Percentiles rank a stretch among this genome's conserved stretches.
Conservation (phyloP, 2,329 filamentous ascomycete genomes). For the Microcyclosporella mali region DNA sequence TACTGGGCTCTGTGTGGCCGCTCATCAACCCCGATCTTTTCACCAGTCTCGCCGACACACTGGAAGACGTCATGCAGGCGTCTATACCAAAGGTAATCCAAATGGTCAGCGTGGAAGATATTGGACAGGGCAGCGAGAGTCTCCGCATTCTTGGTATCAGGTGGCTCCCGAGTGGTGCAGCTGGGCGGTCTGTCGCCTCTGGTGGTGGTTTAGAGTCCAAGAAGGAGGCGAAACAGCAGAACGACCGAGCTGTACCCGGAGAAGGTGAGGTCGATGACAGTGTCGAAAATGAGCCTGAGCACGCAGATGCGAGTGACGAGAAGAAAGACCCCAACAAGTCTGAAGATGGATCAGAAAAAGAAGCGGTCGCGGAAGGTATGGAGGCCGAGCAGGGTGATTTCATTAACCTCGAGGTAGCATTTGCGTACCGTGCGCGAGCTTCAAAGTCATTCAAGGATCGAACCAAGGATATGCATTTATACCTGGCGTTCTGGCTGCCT, state of each 20-base stretch:
- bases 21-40: constrained; percentile 72
- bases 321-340: constrained; percentile 16
- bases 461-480: constrained; percentile 66
- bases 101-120: constrained; percentile 70
- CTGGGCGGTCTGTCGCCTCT: constrained; percentile 53
- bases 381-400: constrained; percentile 73
- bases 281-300: constrained; percentile 30
- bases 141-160: constrained; percentile 64
- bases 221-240: constrained; percentile 41
- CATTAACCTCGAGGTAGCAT: constrained; percentile 68
- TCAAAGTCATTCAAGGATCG: constrained; percentile 54
- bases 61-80: constrained; percentile 77
- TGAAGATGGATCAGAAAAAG: constrained; percentile 21
- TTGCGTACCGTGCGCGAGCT: constrained; percentile 63
- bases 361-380: constrained; percentile 53
- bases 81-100: constrained; percentile 62
- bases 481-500: constrained; percentile 59
- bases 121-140: constrained; percentile 67
- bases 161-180: constrained; percentile 67
- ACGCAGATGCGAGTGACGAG: constrained; percentile 34
- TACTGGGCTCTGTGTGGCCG: constrained; percentile 64
- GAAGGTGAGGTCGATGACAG: constrained; percentile 36
- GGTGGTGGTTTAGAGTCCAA: constrained; percentile 52
- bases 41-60: constrained; percentile 59
- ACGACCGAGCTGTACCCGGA: constrained; percentile 47